Evolutionary conservation across 441 rosid species (phyloP).

Genomic region (Erysimum cheiri): DNA sequence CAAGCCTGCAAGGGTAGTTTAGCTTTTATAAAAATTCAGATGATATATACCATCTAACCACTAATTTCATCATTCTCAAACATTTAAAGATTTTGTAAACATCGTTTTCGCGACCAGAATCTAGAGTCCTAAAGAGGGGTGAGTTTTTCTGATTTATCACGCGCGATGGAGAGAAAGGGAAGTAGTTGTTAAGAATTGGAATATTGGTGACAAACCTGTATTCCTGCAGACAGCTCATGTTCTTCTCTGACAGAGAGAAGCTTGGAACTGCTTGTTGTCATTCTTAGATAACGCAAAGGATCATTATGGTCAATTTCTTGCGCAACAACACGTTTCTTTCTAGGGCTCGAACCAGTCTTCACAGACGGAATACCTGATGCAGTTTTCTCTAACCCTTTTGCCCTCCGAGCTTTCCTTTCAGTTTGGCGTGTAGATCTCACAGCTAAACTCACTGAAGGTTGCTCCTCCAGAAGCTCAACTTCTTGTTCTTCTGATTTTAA

Average conservation of each 20-base stretch:
- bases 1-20: background rate
- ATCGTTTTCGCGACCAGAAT: background rate
- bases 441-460: slow-evolving; percentile 58
- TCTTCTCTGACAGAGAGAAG: slow-evolving; percentile 89
- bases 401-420: slow-evolving; percentile 81
- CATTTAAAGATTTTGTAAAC: background rate
- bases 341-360: slow-evolving; percentile 57
- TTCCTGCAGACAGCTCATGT: slow-evolving; percentile 72
- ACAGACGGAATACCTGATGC: slow-evolving; percentile 58
- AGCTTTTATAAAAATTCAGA: slow-evolving; percentile 8
- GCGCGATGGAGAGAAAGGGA: background rate
- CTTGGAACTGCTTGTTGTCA: slow-evolving; percentile 66
- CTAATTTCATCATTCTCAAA: slow-evolving; percentile 25
- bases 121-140: slow-evolving; percentile 14
- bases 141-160: background rate
- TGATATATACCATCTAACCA: slow-evolving; percentile 11
- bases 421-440: slow-evolving; percentile 80
- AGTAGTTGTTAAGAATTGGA: slow-evolving; percentile 12
- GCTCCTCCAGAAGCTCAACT: slow-evolving; percentile 60
- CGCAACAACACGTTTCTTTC: slow-evolving; percentile 63
- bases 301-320: slow-evolving; percentile 74
- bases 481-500: slow-evolving; percentile 61
- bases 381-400: slow-evolving; percentile 69
- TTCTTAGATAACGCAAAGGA: slow-evolving; percentile 79
- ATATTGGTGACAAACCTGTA: slow-evolving; percentile 66